Percentiles rank a stretch among this genome's conserved stretches.
Conservation (phyloP, 495 filamentous ascomycete species). For the Trypethelium eluteriae region DNA sequence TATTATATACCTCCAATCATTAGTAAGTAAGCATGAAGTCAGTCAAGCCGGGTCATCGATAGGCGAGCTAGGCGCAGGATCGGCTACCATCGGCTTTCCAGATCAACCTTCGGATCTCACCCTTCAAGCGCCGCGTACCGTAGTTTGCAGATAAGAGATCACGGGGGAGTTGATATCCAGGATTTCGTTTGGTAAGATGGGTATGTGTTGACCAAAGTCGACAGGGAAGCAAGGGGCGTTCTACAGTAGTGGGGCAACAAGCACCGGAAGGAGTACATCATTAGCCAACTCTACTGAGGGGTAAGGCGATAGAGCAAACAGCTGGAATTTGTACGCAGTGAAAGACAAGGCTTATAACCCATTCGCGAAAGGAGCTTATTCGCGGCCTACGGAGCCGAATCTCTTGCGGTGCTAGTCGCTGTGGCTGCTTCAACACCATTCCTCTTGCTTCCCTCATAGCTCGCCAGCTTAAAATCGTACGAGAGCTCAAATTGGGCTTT, state of each 20-base stretch:
- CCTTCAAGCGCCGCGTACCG: not conserved
- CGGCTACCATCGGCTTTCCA: not conserved
- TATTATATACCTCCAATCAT: not conserved
- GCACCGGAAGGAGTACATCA: too few species aligned
- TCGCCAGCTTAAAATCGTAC: slow-evolving; percentile 48
- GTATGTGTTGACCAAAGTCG: too few species aligned
- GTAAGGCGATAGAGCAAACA: not conserved
- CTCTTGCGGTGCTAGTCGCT: not conserved
- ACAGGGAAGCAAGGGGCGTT: too few species aligned
- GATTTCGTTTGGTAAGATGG: too few species aligned
- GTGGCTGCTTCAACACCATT: not conserved
- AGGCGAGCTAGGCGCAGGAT: not conserved
- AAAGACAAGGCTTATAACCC: not conserved
- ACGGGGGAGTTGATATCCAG: not conserved
- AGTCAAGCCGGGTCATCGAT: not conserved
- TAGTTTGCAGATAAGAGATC: not conserved
- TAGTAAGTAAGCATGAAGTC: not conserved
- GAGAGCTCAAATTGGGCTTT: slow-evolving; percentile 63
- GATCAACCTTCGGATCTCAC: not conserved
- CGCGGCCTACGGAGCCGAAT: not conserved
- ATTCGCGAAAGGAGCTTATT: not conserved
- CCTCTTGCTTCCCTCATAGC: slow-evolving; percentile 28
- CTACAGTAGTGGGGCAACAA: too few species aligned
- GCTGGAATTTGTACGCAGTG: not conserved
- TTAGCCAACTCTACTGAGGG: not conserved